A percentile compares a stretch with the other conserved stretches of the same genome.
phyloP scores from a whole-genome alignment of 2,329 filamentous ascomycete species.

The Aureobasidium uvarum region DNA sequence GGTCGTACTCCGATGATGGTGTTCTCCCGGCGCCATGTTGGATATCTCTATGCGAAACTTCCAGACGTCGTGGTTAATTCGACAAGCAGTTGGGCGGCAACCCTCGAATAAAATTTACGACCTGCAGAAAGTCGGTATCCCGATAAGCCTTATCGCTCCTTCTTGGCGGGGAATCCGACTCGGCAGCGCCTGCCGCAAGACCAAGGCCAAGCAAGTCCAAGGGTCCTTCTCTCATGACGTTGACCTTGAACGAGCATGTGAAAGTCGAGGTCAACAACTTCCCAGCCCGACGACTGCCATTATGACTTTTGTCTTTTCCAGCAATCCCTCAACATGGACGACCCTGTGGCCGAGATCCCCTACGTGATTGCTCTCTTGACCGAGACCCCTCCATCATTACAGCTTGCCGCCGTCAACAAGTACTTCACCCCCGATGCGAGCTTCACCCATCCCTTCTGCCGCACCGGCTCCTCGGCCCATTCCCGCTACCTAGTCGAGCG shows the following conservation, averaged over 20 bases:
- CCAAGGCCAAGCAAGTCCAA: neutral
- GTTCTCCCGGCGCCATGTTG: constrained; percentile 66
- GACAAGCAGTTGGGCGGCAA: constrained; percentile 11
- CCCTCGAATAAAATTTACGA: neutral
- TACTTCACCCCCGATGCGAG: constrained; percentile 71
- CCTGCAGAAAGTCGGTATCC: constrained; percentile 11
- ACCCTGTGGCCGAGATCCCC: constrained; percentile 58
- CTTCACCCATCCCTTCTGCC: constrained; percentile 77
- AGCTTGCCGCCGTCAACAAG: constrained; percentile 62
- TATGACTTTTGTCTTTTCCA: neutral
- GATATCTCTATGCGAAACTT: neutral
- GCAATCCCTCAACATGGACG: constrained; percentile 16
- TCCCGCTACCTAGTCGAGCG: constrained; percentile 65
- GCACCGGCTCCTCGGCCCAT: constrained; percentile 59
- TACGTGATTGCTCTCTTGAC: constrained; percentile 66
- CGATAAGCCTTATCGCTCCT: constrained; percentile 8
- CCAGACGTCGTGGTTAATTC: neutral
- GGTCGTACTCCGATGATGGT: constrained; percentile 90
- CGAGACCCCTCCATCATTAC: constrained; percentile 64
- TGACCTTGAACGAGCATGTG: constrained; percentile 4
- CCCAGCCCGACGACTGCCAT: neutral
- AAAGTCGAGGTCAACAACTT: constrained; percentile 6
- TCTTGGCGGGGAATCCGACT: neutral
- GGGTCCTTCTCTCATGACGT: constrained; percentile 16
- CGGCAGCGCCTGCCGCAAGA: neutral